Conservation (phyloP, 2,329 filamentous ascomycete genomes). For the Aspergillus thermomutatus region DNA sequence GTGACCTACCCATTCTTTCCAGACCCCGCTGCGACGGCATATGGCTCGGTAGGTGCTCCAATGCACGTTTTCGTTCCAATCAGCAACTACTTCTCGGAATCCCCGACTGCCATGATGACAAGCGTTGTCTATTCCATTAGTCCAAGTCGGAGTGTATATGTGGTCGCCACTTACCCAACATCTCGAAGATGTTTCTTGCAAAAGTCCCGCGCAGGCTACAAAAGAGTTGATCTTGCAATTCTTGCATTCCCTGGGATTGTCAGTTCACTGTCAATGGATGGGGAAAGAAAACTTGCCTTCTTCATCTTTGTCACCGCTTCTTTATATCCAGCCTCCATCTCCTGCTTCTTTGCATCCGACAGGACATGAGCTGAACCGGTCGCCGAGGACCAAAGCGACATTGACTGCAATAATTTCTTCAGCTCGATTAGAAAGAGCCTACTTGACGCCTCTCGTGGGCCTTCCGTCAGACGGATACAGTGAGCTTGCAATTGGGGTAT, state of each 20-base stretch:
- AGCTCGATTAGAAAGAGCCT: conserved; percentile 52
- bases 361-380: background rate
- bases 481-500: conserved; percentile 58
- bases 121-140: background rate
- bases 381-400: conserved; percentile 48
- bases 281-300: background rate
- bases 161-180: conserved; percentile 1
- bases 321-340: conserved; percentile 3
- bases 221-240: background rate
- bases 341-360: background rate
- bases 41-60: conserved; percentile 58
- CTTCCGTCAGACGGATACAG: conserved; percentile 56
- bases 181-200: background rate
- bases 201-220: background rate
- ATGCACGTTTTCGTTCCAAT: conserved; percentile 49
- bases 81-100: conserved; percentile 30
- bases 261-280: background rate
- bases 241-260: background rate
- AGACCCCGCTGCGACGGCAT: conserved; percentile 50
- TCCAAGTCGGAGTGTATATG: background rate
- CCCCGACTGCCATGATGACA: conserved; percentile 11
- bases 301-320: background rate
- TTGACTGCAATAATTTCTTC: conserved; percentile 50
- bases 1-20: background rate
- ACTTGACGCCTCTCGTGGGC: conserved; percentile 43